phyloP scores from a whole-genome alignment of 2,329 filamentous ascomycete species.

The Fusarium longipes region DNA sequence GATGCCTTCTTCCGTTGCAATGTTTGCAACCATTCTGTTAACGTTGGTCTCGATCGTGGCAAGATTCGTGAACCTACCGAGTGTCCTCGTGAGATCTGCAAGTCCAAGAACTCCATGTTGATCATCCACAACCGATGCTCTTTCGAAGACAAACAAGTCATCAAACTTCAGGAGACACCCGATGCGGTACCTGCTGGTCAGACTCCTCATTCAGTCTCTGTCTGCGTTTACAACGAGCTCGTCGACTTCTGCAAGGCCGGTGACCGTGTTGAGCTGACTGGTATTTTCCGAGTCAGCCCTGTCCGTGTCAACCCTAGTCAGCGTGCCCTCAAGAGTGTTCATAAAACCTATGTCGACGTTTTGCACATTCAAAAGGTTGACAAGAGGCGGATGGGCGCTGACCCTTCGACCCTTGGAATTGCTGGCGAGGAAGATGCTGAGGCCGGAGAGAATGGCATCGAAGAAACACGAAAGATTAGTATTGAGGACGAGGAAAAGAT shows the following conservation, averaged over 20 bases:
- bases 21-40: conserved; percentile 89
- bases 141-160: conserved; percentile 98
- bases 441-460: conserved; percentile 77
- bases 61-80: conserved; percentile 94
- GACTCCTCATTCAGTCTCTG: conserved; percentile 95
- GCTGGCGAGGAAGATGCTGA: conserved; percentile 74
- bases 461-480: conserved; percentile 84
- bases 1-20: conserved; percentile 98
- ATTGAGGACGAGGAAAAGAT: conserved; percentile 93
- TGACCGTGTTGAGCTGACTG: conserved; percentile 94
- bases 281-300: conserved; percentile 94
- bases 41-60: conserved; percentile 92
- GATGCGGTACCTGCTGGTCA: conserved; percentile 95
- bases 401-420: conserved; percentile 87
- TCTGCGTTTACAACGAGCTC: conserved; percentile 95
- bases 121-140: conserved; percentile 95
- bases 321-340: conserved; percentile 90
- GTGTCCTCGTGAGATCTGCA: conserved; percentile 85
- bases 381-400: conserved; percentile 91
- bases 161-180: conserved; percentile 97
- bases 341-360: conserved; percentile 98
- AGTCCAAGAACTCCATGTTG: conserved; percentile 94
- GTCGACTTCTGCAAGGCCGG: conserved; percentile 98
- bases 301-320: conserved; percentile 95
- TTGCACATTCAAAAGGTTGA: conserved; percentile 97